phyloP scores from a whole-genome alignment of 1,139 yeast genomes.

The Suhomyces panamericanus region DNA sequence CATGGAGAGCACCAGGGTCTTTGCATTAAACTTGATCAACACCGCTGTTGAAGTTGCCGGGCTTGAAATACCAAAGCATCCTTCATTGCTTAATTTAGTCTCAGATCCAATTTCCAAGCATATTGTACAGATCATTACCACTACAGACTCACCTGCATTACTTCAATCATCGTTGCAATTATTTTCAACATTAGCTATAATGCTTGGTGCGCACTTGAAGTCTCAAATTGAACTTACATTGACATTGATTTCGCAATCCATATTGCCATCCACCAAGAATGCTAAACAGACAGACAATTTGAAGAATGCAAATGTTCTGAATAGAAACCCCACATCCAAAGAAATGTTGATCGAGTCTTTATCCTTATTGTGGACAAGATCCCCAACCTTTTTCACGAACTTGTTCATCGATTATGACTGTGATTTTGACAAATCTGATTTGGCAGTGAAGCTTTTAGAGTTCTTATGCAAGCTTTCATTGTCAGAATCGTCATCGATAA shows the following conservation, averaged over 20 bases:
- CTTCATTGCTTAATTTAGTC: constrained; percentile 63
- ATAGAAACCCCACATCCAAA: constrained; percentile 46
- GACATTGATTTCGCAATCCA: constrained; percentile 55
- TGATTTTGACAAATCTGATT: constrained; percentile 81
- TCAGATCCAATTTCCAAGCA: constrained; percentile 83
- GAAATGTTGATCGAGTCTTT: constrained; percentile 84
- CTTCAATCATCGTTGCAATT: constrained; percentile 75
- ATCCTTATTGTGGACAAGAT: constrained; percentile 80
- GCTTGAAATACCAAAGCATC: constrained; percentile 60
- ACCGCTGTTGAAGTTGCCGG: constrained; percentile 87
- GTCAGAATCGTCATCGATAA: constrained; percentile 73
- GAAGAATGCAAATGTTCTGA: constrained; percentile 24
- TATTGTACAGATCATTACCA: constrained; percentile 74
- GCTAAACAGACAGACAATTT: constrained; percentile 22
- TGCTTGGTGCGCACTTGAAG: constrained; percentile 57
- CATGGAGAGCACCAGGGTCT: constrained; percentile 81
- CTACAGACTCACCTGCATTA: constrained; percentile 64
- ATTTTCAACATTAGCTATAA: constrained; percentile 65
- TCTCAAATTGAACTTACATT: constrained; percentile 70
- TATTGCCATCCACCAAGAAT: constrained; percentile 39
- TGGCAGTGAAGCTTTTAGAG: constrained; percentile 68
- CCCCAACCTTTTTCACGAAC: constrained; percentile 74
- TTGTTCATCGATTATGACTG: constrained; percentile 87
- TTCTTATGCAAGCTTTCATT: constrained; percentile 73
- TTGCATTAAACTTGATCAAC: constrained; percentile 74